These are phyloP conservation scores for Verruconis gallopava DNA, from an alignment of 2,329 filamentous ascomycete genomes.

Conservation along the genomic window DNA sequence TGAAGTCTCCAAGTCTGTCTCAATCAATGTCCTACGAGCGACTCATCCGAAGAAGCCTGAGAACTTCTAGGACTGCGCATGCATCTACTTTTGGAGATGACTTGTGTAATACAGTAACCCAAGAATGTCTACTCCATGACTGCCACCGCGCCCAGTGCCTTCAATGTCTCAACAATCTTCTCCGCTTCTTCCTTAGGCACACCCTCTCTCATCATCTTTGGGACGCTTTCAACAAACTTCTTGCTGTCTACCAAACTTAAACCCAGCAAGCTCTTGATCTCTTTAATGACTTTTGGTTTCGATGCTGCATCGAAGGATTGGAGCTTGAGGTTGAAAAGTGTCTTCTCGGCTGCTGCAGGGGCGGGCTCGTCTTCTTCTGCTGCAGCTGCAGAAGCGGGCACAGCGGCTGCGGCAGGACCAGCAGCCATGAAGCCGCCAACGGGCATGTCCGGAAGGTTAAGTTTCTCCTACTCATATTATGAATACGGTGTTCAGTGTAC, in stretches of 20 bases:
- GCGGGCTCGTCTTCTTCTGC: conserved; percentile 75
- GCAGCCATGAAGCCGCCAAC: conserved; percentile 78
- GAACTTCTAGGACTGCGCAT: background rate
- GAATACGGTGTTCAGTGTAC: conserved; percentile 6
- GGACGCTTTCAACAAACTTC: conserved; percentile 98
- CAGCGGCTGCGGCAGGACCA: conserved; percentile 48
- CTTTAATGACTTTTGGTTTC: conserved; percentile 99
- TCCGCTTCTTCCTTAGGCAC: conserved; percentile 98
- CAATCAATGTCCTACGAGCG: too few species aligned
- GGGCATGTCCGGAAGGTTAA: conserved; percentile 97
- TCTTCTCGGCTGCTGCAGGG: conserved; percentile 83
- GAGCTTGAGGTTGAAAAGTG: conserved; percentile 92
- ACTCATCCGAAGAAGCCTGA: too few species aligned
- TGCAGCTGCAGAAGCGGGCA: conserved; percentile 47
- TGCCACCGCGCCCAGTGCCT: conserved; percentile 80
- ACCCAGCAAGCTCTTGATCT: conserved; percentile 92
- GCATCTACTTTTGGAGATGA: too few species aligned
- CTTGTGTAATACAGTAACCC: too few species aligned
- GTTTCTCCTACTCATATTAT: conserved; percentile 51
- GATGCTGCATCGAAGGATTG: conserved; percentile 72
- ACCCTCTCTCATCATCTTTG: conserved; percentile 98
- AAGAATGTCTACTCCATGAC: conserved; percentile 87
- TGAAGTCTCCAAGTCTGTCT: too few species aligned
- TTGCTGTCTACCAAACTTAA: conserved; percentile 97
- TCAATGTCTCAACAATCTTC: conserved; percentile 93